Base-by-base conservation (phyloP, 331 rosid genomes). In the Phaseolus coccineus region DNA sequence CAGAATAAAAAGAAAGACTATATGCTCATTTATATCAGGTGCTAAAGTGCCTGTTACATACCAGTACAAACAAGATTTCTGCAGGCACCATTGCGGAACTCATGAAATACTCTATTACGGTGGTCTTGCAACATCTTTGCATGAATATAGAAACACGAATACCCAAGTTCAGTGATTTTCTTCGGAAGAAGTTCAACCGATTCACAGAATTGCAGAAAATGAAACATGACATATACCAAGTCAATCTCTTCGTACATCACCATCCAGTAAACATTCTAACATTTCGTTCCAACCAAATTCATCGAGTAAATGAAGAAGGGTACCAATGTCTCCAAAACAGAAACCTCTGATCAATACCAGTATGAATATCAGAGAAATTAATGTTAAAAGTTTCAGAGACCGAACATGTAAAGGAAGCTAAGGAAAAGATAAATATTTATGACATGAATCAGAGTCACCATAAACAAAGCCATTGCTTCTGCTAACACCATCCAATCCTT, bases 51-150 rank as follows among this genome's bases (percentile, higher is more conserved):
- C 63, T 55, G 55, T 46, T 65, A 81, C 93, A 69, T 94, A 94
- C 98, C 98, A 78, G 93, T 92, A 73, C 92, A 89, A 69, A 87
- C 90, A 78, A 85, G 92, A 86, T 94, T 94, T 83, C 98, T 84
- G 77, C 98, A 94, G 48, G 97, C 98, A 81, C 97, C 98, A 77
- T 94, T 92, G 79, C 97, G 97, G 84, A 94, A 94, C 83, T 94
- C 98, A 67, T 94, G 98, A 83, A 94, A 94, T 35, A 94, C 98
- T 86, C 98, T 87, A 83, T 94, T 94, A 25, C 97, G 97, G 70
- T 94, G 98, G 83, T 94, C 98, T 88, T 94, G 98, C 80, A 94
- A 88, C 98, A 94, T 94, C 90, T 94, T 94, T 56, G 98, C 98
- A 68, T 94, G 98, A 62, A 94, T 94, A 74, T 91, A 94, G 83